Percentiles rank a stretch among this genome's conserved stretches.
These are phyloP conservation scores for Dendrocalamus sinicus DNA, from an alignment of 176 grass and related monocot species.

Conservation along the genomic window DNA sequence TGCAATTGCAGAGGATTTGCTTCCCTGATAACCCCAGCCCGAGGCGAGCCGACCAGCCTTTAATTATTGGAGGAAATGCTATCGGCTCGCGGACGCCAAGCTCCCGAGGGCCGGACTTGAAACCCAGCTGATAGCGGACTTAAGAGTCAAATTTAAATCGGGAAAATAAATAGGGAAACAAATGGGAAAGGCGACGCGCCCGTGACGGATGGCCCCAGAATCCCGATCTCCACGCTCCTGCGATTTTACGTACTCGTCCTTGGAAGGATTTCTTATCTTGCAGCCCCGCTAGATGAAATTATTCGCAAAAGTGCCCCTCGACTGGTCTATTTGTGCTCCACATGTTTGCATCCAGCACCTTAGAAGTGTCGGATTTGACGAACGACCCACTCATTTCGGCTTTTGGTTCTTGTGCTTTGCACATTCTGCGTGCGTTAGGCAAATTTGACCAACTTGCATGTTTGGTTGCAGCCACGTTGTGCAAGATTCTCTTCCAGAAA, in stretches of 20 bases:
- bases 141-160: conserved; percentile 46
- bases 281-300: fast-evolving
- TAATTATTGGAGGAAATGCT: background rate
- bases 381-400: no score
- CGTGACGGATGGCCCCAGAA: conserved; percentile 66
- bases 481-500: no score
- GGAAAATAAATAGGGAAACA: background rate
- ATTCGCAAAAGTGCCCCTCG: background rate
- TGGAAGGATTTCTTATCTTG: background rate
- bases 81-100: conserved; percentile 51
- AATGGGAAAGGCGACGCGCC: conserved; percentile 37
- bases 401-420: no score
- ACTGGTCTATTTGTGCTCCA: background rate
- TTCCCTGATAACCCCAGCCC: background rate
- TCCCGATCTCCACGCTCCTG: conserved; percentile 50
- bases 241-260: conserved; percentile 1
- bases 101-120: conserved; percentile 46
- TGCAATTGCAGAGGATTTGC: no score
- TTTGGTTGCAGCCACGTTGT: no score
- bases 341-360: background rate
- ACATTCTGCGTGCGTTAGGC: no score
- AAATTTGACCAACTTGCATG: no score
- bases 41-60: background rate
- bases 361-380: background rate
- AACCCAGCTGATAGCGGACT: conserved; percentile 60